A percentile compares a stretch with the other conserved stretches of the same genome.
These are phyloP conservation scores for Exobasidium cylindrosporum DNA, from an alignment of 1,284 basidiomycete species.

Conservation along the genomic window DNA sequence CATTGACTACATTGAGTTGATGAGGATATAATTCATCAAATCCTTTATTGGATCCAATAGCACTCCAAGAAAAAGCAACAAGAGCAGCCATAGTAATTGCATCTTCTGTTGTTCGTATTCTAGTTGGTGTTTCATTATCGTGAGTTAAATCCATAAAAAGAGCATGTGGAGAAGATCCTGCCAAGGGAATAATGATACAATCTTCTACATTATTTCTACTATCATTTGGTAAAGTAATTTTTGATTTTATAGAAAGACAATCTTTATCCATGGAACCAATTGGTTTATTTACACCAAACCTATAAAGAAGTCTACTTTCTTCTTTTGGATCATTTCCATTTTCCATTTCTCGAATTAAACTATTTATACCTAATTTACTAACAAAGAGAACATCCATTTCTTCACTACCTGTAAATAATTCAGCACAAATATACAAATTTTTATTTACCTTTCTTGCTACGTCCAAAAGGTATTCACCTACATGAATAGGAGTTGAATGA, in stretches of 20 bases:
- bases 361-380: slow-evolving; percentile 47
- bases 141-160: slow-evolving; percentile 52
- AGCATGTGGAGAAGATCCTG: slow-evolving; percentile 43
- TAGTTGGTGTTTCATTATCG: slow-evolving; percentile 48
- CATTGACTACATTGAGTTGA: slow-evolving; percentile 41
- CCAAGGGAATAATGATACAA: slow-evolving; percentile 30
- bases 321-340: slow-evolving; percentile 49
- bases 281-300: slow-evolving; percentile 49
- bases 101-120: slow-evolving; percentile 47
- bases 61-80: slow-evolving; percentile 48
- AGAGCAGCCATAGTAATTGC: slow-evolving; percentile 50
- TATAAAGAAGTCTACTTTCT: slow-evolving; percentile 43
- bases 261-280: slow-evolving; percentile 47
- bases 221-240: slow-evolving; percentile 57
- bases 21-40: slow-evolving; percentile 49
- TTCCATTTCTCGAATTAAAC: slow-evolving; percentile 49
- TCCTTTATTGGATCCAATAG: slow-evolving; percentile 47
- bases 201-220: not conserved
- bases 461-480: slow-evolving; percentile 88
- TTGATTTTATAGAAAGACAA: slow-evolving; percentile 55
- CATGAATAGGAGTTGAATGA: slow-evolving; percentile 91
- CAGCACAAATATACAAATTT: slow-evolving; percentile 90
- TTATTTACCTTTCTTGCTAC: slow-evolving; percentile 83
- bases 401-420: slow-evolving; percentile 92
- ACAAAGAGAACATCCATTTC: slow-evolving; percentile 64